phyloP scores from a whole-genome alignment of 2,329 filamentous ascomycete species.

The Biscogniauxia mediterranea region DNA sequence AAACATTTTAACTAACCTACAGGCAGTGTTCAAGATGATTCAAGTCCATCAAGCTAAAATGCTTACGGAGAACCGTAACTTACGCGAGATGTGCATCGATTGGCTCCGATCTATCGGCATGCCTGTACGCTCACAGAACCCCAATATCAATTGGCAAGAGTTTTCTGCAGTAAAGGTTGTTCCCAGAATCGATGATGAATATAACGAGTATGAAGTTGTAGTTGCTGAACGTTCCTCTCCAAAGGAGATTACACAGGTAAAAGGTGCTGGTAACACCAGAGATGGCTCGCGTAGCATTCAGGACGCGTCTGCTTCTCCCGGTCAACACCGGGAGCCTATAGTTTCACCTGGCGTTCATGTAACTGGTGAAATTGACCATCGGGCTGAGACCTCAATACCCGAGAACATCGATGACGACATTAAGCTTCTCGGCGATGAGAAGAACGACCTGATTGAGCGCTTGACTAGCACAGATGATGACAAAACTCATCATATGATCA shows the following conservation, averaged over 20 bases:
- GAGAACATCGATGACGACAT: too few species aligned
- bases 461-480: neutral
- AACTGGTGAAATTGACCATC: too few species aligned
- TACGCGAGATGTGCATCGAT: slow-evolving; percentile 12
- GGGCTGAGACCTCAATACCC: too few species aligned
- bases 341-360: too few species aligned
- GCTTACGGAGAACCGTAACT: slow-evolving; percentile 15
- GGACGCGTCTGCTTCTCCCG: neutral
- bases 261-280: neutral
- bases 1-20: slow-evolving; percentile 12
- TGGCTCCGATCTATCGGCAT: slow-evolving; percentile 24
- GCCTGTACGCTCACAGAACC: slow-evolving; percentile 10
- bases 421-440: neutral
- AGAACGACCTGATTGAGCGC: neutral
- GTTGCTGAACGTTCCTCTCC: neutral
- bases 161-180: neutral
- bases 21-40: slow-evolving; percentile 21
- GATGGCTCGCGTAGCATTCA: neutral
- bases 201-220: slow-evolving; percentile 2
- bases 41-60: slow-evolving; percentile 18
- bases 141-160: neutral
- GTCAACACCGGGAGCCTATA: too few species aligned
- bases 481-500: neutral
- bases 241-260: neutral
- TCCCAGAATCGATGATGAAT: neutral